Evolutionary conservation across 768 basidiomycete genomes (phyloP), one percentile per base, ranked within the genome.

Genomic region (Boletus pseudo-olivaceus): DNA sequence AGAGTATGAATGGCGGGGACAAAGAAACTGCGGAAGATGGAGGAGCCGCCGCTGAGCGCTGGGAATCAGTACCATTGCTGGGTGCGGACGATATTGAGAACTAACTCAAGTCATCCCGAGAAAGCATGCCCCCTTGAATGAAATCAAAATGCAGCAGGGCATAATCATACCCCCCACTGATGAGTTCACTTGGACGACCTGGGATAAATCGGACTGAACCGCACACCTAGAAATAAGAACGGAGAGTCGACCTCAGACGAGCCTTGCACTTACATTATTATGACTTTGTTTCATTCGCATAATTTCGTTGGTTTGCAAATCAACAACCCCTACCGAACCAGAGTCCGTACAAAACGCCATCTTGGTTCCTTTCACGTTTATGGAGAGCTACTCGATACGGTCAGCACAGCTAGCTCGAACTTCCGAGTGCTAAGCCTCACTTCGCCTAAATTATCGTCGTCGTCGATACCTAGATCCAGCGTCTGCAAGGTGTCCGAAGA

Each of bases 101-200:
- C 77, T 26, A 48, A 88, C 89, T 65, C 47, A 90, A 76, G 64
- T 84, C 77, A 44, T 78, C 74, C 34, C 77, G 76, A 5, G 88
- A 88, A 39, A 89, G 70, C 7, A 81, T 47, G 29, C 72, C 80
- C 29, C 81, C 77, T 69, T 82, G 82, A 14, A 62, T 60, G 53
- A 79, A 79, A 61, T 91, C 87, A 62, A 82, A 85, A 62, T 93
- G 90, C 14, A 88, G 65, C 26, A 93, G 60, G 4, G 75, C 71
- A 38, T 76, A 80, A 60, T 93, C 91, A 62, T 87, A 92, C 2
- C 90, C 90, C 6, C 83, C 89, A 55, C 86, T 90, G 23, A 93
- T 76, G 12, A 90, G 63, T 66, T 93, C 91, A 40, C 75, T 77
- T 4, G 87, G 82, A 23, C 88, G 76, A 63, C 79, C 79, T 7